Evolutionary conservation across 2,329 filamentous ascomycete species (phyloP).

Genomic region (Diaporthe humulicola): DNA sequence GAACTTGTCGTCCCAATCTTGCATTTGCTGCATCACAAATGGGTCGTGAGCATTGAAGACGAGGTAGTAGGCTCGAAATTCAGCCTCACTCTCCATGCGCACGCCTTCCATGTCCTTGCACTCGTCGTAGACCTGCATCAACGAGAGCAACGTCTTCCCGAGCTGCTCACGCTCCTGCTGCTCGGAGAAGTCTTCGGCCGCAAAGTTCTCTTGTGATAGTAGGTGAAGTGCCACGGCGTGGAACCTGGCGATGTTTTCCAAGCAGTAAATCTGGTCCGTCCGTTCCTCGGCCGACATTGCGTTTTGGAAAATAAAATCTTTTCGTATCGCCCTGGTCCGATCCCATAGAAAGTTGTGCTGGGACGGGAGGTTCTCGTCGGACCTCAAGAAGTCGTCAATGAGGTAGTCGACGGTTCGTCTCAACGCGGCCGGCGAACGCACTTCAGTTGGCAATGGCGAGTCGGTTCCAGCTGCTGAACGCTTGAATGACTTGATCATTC

Average conservation of each 20-base stretch:
- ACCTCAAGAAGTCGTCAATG: slow-evolving; percentile 68
- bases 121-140: slow-evolving; percentile 76
- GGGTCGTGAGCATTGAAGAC: slow-evolving; percentile 72
- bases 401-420: slow-evolving; percentile 74
- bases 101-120: slow-evolving; percentile 68
- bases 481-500: slow-evolving; percentile 77
- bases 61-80: slow-evolving; percentile 76
- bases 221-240: slow-evolving; percentile 76
- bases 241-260: slow-evolving; percentile 76
- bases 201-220: slow-evolving; percentile 68
- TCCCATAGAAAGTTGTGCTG: slow-evolving; percentile 78
- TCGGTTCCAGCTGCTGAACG: slow-evolving; percentile 78
- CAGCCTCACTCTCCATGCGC: slow-evolving; percentile 71
- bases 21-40: slow-evolving; percentile 67
- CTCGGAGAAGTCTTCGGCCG: slow-evolving; percentile 72
- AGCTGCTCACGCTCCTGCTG: slow-evolving; percentile 78
- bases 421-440: slow-evolving; percentile 71
- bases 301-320: slow-evolving; percentile 78
- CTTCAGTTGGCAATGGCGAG: slow-evolving; percentile 76
- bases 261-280: slow-evolving; percentile 70
- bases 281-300: slow-evolving; percentile 70
- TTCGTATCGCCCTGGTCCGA: slow-evolving; percentile 74
- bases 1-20: slow-evolving; percentile 67
- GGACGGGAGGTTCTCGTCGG: slow-evolving; percentile 66
- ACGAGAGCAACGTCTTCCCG: slow-evolving; percentile 73